Evolutionary conservation across 2,329 filamentous ascomycete genomes (phyloP), one percentile per base, ranked within the genome.

Genomic region (Pezicula neosporulosa): DNA sequence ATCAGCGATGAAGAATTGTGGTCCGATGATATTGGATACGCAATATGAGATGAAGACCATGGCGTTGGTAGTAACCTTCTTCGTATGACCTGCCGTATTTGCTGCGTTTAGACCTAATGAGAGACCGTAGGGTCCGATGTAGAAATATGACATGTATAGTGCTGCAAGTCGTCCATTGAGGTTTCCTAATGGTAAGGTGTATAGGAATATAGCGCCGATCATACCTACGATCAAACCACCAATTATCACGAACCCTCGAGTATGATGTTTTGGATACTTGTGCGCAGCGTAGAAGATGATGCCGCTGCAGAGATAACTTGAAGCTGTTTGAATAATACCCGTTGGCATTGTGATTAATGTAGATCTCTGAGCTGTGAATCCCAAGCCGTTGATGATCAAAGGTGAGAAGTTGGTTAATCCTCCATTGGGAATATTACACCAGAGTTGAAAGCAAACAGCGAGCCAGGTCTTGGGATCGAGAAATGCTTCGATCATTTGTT

Each of bases 1-100:
- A n/a, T 71, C 60, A 0, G 73, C 66, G 47, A 77, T 76, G 65
- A 83, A 86, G 67, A 85, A 85, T 65, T 85, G 84, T 0, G 83
- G 83, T 0, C 68, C 39, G 71, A 62, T 51, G 30, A 57, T 57
- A 37, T 60, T 60, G 3, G 54, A 54, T 3, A 53, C 49, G 27
- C 58, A 60, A 37, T 56, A 57, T 3, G 50, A 47, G 24, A 55
- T 45, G 9, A 76, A 64, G 8, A 72, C 61, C 24, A 75, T 54
- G 0, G 72, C 72, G 45, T 74, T 76, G 47, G 70, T 68, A 9
- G 70, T 70, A 28, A 72, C 67, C 52, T 74, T 74, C 63, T 75
- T 76, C 13, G 70, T 72, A 50, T 75, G 69, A 0, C 73, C 72
- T 12, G 78, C 81, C 5, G 58, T 85, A 85, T 1, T 75, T 6